Base-by-base conservation (phyloP, 192 early-diverging fungal species). In the Dissophora globulifera region DNA sequence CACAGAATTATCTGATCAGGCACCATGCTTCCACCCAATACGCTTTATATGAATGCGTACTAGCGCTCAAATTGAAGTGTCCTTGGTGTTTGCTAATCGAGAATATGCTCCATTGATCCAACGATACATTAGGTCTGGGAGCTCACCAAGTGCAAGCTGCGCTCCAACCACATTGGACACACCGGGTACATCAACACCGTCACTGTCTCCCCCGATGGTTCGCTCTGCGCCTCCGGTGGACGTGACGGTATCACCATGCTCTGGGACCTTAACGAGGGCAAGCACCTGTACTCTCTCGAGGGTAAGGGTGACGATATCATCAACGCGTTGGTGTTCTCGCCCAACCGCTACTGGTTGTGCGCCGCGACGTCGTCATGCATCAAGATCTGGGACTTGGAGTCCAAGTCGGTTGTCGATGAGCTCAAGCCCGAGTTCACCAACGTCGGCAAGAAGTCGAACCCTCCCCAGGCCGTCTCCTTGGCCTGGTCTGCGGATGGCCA, bases 321-420 rank as follows among this genome's bases (percentile, higher is more conserved):
- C 93, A 94, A 99, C 90, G 90, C 96, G 67, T 88, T 99, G 53
- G 91, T 91, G 72, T 99, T 99, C 93, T 97, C 95, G 74, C 97
- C 97, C 81, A 98, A 99, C 94, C 89, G 96, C 60, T 99, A 99
- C 95, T 99, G 97, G 97, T 90, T 99, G 81, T 96, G 95, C 90
- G 97, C 96, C 80, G 97, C 97, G 81, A 97, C 96, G 69, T 85
- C 86, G 68, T 86, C 86, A 65, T 89, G 89, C 84, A 97, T 99
- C 92, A 97, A 95, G 93, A 95, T 99, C 90, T 99, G 96, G 96
- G 97, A 99, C 84, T 85, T 99, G 67, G 95, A 99, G 88, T 93
- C 90, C 89, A 99, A 99, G 94, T 88, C 88, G 50, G 84, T 96
- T 74, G 96, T 99, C 53, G 94, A 95, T 87, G 96, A 98, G 85